These are phyloP conservation scores for Tylopilus sp. DNA, from an alignment of 768 basidiomycete genomes.

Conservation along the genomic window DNA sequence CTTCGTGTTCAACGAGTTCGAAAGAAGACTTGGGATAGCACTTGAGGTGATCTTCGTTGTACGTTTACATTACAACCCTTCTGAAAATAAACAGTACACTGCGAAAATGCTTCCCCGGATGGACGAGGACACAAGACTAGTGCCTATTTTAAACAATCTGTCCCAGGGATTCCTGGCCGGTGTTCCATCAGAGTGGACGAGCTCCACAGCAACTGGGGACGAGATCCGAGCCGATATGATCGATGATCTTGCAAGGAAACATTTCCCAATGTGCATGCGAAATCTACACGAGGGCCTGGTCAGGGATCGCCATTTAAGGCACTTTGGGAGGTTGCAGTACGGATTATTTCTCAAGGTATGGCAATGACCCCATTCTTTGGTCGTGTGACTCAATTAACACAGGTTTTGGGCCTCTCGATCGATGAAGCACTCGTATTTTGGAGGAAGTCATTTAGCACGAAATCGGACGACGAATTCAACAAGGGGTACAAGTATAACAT, in stretches of 20 bases:
- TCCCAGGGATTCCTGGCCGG: slow-evolving; percentile 94
- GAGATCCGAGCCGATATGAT: slow-evolving; percentile 93
- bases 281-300: slow-evolving; percentile 78
- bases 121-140: slow-evolving; percentile 89
- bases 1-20: slow-evolving; percentile 86
- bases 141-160: slow-evolving; percentile 87
- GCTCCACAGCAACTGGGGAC: slow-evolving; percentile 50
- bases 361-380: not conserved
- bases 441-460: slow-evolving; percentile 76
- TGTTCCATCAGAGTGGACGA: slow-evolving; percentile 77
- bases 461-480: slow-evolving; percentile 94
- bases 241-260: slow-evolving; percentile 77
- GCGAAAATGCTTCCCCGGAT: slow-evolving; percentile 84
- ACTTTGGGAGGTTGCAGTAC: slow-evolving; percentile 88
- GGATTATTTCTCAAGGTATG: slow-evolving; percentile 91
- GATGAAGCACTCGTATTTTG: slow-evolving; percentile 95
- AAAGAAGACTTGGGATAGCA: slow-evolving; percentile 62
- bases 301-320: slow-evolving; percentile 83
- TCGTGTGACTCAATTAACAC: slow-evolving; percentile 1
- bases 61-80: not conserved
- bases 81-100: slow-evolving; percentile 55
- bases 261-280: slow-evolving; percentile 96
- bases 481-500: slow-evolving; percentile 98
- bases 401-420: slow-evolving; percentile 91
- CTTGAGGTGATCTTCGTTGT: slow-evolving; percentile 58